These are phyloP conservation scores for Metschnikowia cubensis DNA, from an alignment of 805 yeast genomes.

Conservation along the genomic window DNA sequence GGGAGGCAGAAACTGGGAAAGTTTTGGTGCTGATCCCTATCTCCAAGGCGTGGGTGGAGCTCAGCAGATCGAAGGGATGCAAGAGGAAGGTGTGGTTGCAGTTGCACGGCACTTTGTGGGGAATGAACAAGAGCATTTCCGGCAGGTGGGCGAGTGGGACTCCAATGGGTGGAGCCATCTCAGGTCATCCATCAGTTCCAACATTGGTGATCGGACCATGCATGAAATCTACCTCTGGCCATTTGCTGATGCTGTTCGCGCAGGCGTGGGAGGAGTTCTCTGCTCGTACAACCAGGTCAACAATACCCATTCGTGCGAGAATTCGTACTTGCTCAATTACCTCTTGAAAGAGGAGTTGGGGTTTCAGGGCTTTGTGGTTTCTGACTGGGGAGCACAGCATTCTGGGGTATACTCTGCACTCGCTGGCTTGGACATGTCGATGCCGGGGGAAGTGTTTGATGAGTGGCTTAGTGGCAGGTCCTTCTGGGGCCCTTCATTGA, in stretches of 20 bases:
- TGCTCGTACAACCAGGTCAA: constrained; percentile 57
- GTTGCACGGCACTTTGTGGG: constrained; percentile 56
- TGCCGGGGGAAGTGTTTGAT: constrained; percentile 58
- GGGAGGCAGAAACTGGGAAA: constrained; percentile 66
- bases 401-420: constrained; percentile 53
- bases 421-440: constrained; percentile 61
- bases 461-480: constrained; percentile 52
- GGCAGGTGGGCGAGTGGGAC: constrained; percentile 51
- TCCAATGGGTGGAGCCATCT: constrained; percentile 42
- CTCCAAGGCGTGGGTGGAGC: constrained; percentile 54
- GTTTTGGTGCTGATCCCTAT: constrained; percentile 60
- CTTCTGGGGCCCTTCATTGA: constrained; percentile 54
- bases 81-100: constrained; percentile 55
- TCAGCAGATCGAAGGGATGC: constrained; percentile 51
- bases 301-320: constrained; percentile 56
- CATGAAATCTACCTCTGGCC: constrained; percentile 66
- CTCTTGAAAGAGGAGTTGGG: constrained; percentile 59
- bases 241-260: constrained; percentile 56
- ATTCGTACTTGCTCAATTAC: constrained; percentile 50
- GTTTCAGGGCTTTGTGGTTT: constrained; percentile 63
- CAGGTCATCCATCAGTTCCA: constrained; percentile 44
- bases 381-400: constrained; percentile 67
- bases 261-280: constrained; percentile 61
- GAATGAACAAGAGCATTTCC: constrained; percentile 59
- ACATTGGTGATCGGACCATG: constrained; percentile 57